Conservation (phyloP, 805 yeast species). For the Deakozyma indianensis region DNA sequence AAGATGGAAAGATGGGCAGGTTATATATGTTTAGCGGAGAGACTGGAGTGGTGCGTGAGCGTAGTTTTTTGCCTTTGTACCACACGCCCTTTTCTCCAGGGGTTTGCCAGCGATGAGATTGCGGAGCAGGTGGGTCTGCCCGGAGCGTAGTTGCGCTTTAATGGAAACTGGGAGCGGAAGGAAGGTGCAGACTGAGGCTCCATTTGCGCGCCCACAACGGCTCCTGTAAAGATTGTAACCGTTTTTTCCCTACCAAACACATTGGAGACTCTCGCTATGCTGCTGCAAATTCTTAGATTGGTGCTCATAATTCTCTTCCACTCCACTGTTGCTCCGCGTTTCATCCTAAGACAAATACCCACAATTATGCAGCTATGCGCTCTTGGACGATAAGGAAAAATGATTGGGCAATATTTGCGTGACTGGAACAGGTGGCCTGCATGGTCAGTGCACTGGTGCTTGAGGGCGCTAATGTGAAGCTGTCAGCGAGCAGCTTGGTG, state of each 20-base stretch:
- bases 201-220: too few species aligned
- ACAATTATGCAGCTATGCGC: background rate
- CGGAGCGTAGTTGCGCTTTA: background rate
- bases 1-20: background rate
- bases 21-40: background rate
- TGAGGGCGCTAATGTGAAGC: background rate
- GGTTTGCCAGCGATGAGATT: background rate
- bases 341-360: background rate
- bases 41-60: background rate
- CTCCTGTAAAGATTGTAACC: too few species aligned
- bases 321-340: background rate
- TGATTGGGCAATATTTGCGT: background rate
- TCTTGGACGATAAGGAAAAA: background rate
- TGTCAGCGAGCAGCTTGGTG: background rate
- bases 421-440: background rate
- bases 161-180: background rate
- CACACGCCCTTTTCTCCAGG: background rate
- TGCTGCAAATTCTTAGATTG: background rate
- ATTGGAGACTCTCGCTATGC: background rate
- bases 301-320: background rate
- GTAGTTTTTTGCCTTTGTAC: background rate
- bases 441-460: background rate
- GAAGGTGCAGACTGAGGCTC: background rate
- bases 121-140: background rate
- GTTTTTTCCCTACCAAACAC: too few species aligned